phyloP scores from a whole-genome alignment of 2,329 filamentous ascomycete species.

The Aspergillus hiratsukae region DNA sequence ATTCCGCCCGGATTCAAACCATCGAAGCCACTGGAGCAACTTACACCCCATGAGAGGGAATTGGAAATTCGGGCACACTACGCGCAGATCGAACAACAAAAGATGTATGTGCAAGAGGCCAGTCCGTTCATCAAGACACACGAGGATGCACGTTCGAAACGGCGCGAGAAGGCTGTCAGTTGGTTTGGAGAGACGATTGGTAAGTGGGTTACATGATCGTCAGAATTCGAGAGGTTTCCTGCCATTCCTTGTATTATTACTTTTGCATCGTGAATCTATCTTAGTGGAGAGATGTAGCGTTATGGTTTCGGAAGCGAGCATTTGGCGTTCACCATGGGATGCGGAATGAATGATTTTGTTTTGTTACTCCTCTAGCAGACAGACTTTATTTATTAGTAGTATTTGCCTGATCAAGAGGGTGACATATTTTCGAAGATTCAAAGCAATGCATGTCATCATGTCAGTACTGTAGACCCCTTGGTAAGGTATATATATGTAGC shows the following conservation, averaged over 20 bases:
- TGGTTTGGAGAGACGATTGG: constrained; percentile 44
- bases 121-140: constrained; percentile 34
- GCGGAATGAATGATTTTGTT: background rate
- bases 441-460: background rate
- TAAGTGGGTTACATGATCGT: constrained; percentile 34
- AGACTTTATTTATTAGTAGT: background rate
- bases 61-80: constrained; percentile 39
- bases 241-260: constrained; percentile 13
- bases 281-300: background rate
- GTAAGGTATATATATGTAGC: background rate
- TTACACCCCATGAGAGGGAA: constrained; percentile 45
- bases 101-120: constrained; percentile 34
- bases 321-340: background rate
- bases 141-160: constrained; percentile 32
- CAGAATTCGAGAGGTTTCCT: background rate
- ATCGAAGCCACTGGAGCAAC: constrained; percentile 35
- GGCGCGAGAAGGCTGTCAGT: constrained; percentile 35
- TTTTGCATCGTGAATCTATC: background rate
- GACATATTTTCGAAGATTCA: background rate
- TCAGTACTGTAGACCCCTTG: background rate
- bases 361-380: background rate
- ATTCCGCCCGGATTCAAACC: constrained; percentile 34
- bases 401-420: background rate
- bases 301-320: constrained; percentile 4
- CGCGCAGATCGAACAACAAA: constrained; percentile 35